Percentiles rank a stretch among this genome's conserved stretches.
phyloP scores from a whole-genome alignment of 495 filamentous ascomycete genomes.

The Delitschia confertaspora region DNA sequence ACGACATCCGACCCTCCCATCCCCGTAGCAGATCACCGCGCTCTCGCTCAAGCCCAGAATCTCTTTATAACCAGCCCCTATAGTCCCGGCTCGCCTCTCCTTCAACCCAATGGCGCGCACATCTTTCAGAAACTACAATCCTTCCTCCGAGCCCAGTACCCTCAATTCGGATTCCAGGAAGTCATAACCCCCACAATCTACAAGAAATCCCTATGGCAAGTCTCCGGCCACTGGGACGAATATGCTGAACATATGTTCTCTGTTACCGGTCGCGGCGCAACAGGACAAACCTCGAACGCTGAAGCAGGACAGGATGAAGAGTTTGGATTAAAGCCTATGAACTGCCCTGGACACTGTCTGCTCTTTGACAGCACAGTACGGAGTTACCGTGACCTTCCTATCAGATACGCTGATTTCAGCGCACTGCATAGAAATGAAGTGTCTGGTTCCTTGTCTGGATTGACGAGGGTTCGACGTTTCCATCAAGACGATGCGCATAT shows the following conservation, averaged over 20 bases:
- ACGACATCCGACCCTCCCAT: conserved; percentile 22
- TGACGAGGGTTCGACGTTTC: conserved; percentile 85
- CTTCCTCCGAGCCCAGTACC: conserved; percentile 82
- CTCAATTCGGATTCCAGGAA: conserved; percentile 79
- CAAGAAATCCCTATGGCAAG: conserved; percentile 82
- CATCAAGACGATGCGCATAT: conserved; percentile 96
- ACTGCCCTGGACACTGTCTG: conserved; percentile 89
- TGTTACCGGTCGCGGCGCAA: conserved; percentile 57
- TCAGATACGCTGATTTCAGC: conserved; percentile 89
- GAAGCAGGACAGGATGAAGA: conserved; percentile 57
- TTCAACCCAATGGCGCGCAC: conserved; percentile 75
- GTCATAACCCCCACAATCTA: conserved; percentile 91
- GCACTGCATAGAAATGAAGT: conserved; percentile 85
- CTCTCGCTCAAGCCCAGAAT: conserved; percentile 59
- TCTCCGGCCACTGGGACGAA: conserved; percentile 85
- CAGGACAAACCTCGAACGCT: conserved; percentile 34
- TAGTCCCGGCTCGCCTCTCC: conserved; percentile 81
- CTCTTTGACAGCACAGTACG: conserved; percentile 65
- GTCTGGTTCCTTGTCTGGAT: conserved; percentile 73
- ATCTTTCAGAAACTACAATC: conserved; percentile 79
- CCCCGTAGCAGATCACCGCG: conserved; percentile 55
- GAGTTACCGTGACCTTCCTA: conserved; percentile 74
- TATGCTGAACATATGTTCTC: conserved; percentile 95
- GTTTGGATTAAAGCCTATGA: conserved; percentile 94
- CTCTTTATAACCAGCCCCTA: conserved; percentile 71